Evolutionary conservation across 257 asterid species (phyloP).

Genomic region (Lycium ferocissimum): DNA sequence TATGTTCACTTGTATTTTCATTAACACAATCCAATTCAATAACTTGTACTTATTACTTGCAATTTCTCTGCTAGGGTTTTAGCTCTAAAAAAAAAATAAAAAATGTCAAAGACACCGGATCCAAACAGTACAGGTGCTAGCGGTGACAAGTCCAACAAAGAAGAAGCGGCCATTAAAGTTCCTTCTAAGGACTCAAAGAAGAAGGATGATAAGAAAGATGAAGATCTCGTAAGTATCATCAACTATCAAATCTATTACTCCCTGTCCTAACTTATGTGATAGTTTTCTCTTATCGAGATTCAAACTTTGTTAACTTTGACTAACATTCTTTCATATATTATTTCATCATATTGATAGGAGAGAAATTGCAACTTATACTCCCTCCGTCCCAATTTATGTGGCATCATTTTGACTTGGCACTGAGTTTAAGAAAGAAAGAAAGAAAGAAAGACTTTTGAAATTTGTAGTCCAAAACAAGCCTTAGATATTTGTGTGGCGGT

Average conservation of each 20-base stretch:
- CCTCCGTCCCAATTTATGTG: too few relatives aligned
- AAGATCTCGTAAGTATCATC: constrained; percentile 80
- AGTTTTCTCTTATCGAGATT: too few relatives aligned
- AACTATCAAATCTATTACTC: neutral
- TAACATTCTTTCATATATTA: too few relatives aligned
- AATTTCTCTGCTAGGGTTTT: constrained; percentile 43
- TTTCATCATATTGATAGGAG: too few relatives aligned
- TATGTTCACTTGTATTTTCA: neutral
- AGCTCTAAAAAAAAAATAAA: neutral
- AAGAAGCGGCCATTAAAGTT: constrained; percentile 59
- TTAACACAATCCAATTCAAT: neutral
- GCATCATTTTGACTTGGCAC: too few relatives aligned
- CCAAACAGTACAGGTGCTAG: constrained; percentile 56
- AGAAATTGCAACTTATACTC: too few relatives aligned
- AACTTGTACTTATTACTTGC: neutral
- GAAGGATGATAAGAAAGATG: constrained; percentile 95
- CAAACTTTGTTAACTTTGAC: too few relatives aligned
- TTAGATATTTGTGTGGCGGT: too few relatives aligned
- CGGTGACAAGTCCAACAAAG: constrained; percentile 50
- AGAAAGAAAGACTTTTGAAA: too few relatives aligned
- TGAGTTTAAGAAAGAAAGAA: too few relatives aligned
- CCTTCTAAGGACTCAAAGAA: constrained; percentile 82
- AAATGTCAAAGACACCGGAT: constrained; percentile 41
- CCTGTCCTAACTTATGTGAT: too few relatives aligned
- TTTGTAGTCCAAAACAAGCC: too few relatives aligned